Evolutionary conservation across 1,284 basidiomycete species (phyloP), one percentile per base, ranked within the genome.

Genomic region (Phaffia rhodozyma): DNA sequence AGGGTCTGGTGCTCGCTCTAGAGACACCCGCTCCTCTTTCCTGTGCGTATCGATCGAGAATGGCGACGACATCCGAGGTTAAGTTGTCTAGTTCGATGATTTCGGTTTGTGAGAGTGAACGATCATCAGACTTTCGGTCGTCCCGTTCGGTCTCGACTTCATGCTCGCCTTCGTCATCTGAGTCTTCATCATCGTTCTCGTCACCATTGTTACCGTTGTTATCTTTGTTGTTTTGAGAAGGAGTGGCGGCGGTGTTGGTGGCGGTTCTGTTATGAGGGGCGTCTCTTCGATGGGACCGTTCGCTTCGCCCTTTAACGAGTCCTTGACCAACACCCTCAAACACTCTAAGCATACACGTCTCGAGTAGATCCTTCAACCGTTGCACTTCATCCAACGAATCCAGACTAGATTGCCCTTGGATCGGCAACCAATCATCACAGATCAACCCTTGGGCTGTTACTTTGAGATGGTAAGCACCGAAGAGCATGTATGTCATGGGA

Each of bases 371-470:
- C 76, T 93, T 92, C 70, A 97, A 78, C n/a, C 84, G 81, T 71
- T 88, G 86, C 27, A 96, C 78, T 69, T 91, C 86, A 73, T 94
- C 89, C 68, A 97, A 77, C 5, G 84, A 83, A 69, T 86, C 83
- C 65, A 86, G 73, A 68, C 86, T 81, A 1, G 57, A 58, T 72
- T 71, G 52, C 53, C 92, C 92, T 30, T 84, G 79, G 59, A 97
- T 82, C 13, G 91, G 90, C 27, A 97, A 78, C 93, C 93, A 97
- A 55, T 83, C 83, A 71, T 97, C 93, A 72, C 90, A 93, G 72
- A 88, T 85, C 34, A 92, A 75, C 2, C 89, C 88, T 21, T 82
- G 79, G 53, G 82, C 80, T 0, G 81, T 83, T 55, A 86, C 81
- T 18, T 68, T 60, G 52, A 92, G 81, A 62, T 86, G 81, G 73